phyloP scores from a whole-genome alignment of 345 rosid genomes.

The Raphanus sativus region DNA sequence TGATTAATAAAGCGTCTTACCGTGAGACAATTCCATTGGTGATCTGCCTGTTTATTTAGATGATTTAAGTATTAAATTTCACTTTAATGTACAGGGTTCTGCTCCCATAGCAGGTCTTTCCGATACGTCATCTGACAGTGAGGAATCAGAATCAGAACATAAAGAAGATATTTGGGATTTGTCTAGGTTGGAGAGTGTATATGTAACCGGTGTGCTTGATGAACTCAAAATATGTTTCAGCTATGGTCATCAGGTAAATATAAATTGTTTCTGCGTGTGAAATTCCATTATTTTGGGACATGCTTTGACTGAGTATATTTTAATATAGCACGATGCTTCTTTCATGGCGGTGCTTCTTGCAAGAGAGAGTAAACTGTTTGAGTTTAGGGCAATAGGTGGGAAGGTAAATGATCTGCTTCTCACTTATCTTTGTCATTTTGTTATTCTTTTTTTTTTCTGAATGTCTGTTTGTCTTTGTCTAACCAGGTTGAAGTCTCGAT shows the following conservation, averaged over 20 bases:
- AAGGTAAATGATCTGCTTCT: conserved; percentile 53
- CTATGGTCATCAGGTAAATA: conserved; percentile 64
- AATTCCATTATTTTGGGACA: conserved; percentile 28
- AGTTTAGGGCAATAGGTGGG: conserved; percentile 94
- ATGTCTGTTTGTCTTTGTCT: conserved; percentile 21
- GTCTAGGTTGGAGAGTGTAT: conserved; percentile 59
- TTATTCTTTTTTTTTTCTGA: conserved; percentile 27
- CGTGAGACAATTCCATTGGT: conserved; percentile 6
- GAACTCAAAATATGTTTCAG: conserved; percentile 79
- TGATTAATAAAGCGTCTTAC: conserved; percentile 6
- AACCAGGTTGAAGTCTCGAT: conserved; percentile 84
- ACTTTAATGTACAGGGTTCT: conserved; percentile 55
- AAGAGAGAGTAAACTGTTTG: conserved; percentile 65
- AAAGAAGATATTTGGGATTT: conserved; percentile 45
- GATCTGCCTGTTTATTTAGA: conserved; percentile 1
- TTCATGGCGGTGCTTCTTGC: conserved; percentile 75
- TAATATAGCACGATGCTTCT: conserved; percentile 55
- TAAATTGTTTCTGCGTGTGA: conserved; percentile 18
- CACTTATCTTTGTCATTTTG: conserved; percentile 22
- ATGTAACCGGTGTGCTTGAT: conserved; percentile 84
- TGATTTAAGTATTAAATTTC: conserved; percentile 8
- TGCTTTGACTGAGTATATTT: conserved; percentile 38
- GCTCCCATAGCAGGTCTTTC: conserved; percentile 81
- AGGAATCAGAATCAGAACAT: conserved; percentile 64
- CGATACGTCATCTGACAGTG: conserved; percentile 83